These are phyloP conservation scores for Penicillium aurantiogriseum DNA, from an alignment of 2,329 filamentous ascomycete species.

Conservation along the genomic window DNA sequence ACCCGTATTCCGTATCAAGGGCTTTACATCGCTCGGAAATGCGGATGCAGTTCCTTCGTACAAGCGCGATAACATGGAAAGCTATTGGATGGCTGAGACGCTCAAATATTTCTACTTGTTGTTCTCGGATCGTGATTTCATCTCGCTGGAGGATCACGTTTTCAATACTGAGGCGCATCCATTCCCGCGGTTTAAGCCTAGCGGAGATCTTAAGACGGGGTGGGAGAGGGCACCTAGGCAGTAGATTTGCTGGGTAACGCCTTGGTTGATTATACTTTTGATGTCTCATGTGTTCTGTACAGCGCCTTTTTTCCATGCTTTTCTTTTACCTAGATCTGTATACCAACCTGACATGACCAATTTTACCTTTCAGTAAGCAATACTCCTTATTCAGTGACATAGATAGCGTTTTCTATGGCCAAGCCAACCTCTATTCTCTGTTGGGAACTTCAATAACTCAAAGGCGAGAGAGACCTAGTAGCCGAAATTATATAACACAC, in stretches of 20 bases:
- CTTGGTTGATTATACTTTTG: not conserved
- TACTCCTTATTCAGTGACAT: not conserved
- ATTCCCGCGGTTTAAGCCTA: conserved; percentile 81
- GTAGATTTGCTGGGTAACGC: not conserved
- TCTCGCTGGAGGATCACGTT: conserved; percentile 83
- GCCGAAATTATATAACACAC: not conserved
- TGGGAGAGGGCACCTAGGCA: conserved; percentile 35
- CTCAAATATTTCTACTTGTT: conserved; percentile 97
- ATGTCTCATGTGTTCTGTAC: not conserved
- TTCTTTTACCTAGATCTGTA: not conserved
- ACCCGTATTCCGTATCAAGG: conserved; percentile 41
- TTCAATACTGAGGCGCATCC: conserved; percentile 96
- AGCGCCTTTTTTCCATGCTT: not conserved
- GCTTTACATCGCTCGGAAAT: conserved; percentile 78
- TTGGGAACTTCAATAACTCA: not conserved
- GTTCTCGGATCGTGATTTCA: conserved; percentile 77
- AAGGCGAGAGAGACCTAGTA: not conserved
- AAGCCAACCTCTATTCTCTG: not conserved
- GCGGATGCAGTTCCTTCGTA: conserved; percentile 69
- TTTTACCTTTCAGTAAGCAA: not conserved
- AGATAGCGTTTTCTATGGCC: not conserved
- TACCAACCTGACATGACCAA: not conserved
- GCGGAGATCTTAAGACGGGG: conserved; percentile 41
- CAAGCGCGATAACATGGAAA: conserved; percentile 90
- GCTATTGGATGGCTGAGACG: conserved; percentile 98